Evolutionary conservation across 805 yeast species (phyloP), one percentile per base, ranked within the genome.

Genomic region (Wickerhamia fluorescens): DNA sequence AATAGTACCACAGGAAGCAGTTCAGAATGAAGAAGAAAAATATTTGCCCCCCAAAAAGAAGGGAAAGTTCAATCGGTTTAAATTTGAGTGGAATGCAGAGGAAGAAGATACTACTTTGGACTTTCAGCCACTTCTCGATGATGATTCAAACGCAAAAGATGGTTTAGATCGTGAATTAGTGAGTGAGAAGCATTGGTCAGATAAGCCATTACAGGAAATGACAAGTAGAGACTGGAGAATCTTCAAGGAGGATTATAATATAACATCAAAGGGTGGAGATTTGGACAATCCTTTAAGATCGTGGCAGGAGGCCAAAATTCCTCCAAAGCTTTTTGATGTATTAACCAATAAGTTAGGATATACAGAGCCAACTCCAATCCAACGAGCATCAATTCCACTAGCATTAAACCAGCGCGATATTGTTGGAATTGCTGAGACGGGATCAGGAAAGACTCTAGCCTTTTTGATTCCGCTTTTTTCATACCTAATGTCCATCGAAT

Each of bases 401-500:
- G 78, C 80, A 0, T 43, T 78, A 14, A 49, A 59, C 0, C 59
- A 68, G 3, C 55, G 73, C 14, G 96, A 89, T 50, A 62, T 84
- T 2, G 66, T 88, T 13, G 97, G 95, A 9, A 71, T 88, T n/a
- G 96, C 97, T 0, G 87, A 87, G 41, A 89, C 98, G 0, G 98
- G 98, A 8, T 83, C 95, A 1, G 98, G 98, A 44, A 89, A 92
- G 49, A 89, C 98, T 0, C 61, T 88, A 8, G 80, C 94, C 2
- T 89, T 78, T 53, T 50, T 83, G 7, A 53, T 89, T 2, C 97
- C 98, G 0, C 54, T 85, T 28, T 47, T 83, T 7, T 50, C 74
- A 2, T 75, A 73, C 38, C 58, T 80, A 10, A 38, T 56, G 5
- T 36, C 43, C 5, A 51, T 59, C 8, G 66, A 61, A 24, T 23